phyloP scores from a whole-genome alignment of 2,329 filamentous ascomycete species.

The Chaetomium olivaceum region DNA sequence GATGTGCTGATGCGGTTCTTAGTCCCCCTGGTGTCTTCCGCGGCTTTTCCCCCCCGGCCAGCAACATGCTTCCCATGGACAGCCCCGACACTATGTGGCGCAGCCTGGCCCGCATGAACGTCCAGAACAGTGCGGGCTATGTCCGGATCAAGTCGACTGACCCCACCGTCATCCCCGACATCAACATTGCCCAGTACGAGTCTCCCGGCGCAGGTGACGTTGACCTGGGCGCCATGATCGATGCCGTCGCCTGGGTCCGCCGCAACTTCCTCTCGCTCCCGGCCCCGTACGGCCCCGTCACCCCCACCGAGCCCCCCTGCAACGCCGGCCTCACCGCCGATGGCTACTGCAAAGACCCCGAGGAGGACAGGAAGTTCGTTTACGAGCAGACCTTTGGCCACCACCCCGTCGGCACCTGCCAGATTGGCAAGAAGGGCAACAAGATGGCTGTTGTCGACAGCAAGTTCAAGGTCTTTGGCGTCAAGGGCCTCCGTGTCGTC shows the following conservation, averaged over 20 bases:
- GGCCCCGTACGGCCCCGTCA: constrained; percentile 27
- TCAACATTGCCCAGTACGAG: constrained; percentile 54
- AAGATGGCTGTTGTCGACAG: constrained; percentile 57
- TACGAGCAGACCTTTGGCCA: constrained; percentile 55
- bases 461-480: constrained; percentile 58
- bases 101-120: constrained; percentile 40
- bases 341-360: constrained; percentile 37
- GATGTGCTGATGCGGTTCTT: neutral
- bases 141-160: constrained; percentile 61
- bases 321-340: constrained; percentile 22
- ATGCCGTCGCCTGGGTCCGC: constrained; percentile 27
- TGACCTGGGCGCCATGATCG: constrained; percentile 30
- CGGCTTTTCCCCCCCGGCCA: constrained; percentile 26
- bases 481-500: constrained; percentile 58
- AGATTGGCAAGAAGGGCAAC: constrained; percentile 57
- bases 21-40: constrained; percentile 28
- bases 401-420: constrained; percentile 57
- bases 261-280: constrained; percentile 27
- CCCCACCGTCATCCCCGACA: constrained; percentile 62
- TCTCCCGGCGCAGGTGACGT: constrained; percentile 32
- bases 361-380: constrained; percentile 43
- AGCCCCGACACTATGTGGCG: constrained; percentile 40
- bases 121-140: constrained; percentile 59
- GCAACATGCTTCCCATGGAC: constrained; percentile 29
- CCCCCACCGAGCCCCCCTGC: constrained; percentile 30